These are phyloP conservation scores for Elasticomyces elasticus DNA, from an alignment of 495 filamentous ascomycete genomes.

Conservation along the genomic window DNA sequence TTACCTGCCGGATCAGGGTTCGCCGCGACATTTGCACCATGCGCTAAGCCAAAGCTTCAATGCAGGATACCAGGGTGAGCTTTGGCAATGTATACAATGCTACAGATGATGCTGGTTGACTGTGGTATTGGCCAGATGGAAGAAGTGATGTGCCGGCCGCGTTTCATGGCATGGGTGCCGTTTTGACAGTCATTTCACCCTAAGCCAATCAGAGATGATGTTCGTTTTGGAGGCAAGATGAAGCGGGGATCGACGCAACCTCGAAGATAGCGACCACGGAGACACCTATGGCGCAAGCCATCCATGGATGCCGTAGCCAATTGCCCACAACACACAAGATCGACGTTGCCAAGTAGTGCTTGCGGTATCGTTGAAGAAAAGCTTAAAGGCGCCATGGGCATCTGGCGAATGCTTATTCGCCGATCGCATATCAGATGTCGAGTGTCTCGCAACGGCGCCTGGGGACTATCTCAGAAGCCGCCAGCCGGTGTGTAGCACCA, in stretches of 20 bases:
- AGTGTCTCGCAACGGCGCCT: not conserved
- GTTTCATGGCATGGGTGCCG: not conserved
- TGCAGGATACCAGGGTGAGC: too few species aligned
- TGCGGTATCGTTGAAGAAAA: not conserved
- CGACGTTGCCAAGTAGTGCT: not conserved
- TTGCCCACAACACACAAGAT: not conserved
- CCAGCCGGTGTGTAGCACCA: not conserved
- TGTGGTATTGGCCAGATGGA: not conserved
- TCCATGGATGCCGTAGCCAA: not conserved
- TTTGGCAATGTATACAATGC: not conserved
- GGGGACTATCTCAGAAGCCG: not conserved
- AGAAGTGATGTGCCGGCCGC: not conserved
- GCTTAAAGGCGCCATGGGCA: not conserved
- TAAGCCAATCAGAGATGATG: not conserved
- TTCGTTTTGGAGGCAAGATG: not conserved
- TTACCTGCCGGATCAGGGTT: not conserved
- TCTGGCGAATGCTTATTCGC: not conserved
- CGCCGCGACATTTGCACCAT: not conserved
- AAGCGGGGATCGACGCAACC: not conserved
- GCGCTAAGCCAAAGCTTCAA: not conserved
- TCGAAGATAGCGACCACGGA: not conserved
- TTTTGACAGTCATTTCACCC: not conserved
- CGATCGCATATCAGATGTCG: not conserved
- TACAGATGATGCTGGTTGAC: not conserved
- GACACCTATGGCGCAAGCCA: not conserved